phyloP scores from a whole-genome alignment of 2,329 filamentous ascomycete species.

The Hypoxylon sp. region DNA sequence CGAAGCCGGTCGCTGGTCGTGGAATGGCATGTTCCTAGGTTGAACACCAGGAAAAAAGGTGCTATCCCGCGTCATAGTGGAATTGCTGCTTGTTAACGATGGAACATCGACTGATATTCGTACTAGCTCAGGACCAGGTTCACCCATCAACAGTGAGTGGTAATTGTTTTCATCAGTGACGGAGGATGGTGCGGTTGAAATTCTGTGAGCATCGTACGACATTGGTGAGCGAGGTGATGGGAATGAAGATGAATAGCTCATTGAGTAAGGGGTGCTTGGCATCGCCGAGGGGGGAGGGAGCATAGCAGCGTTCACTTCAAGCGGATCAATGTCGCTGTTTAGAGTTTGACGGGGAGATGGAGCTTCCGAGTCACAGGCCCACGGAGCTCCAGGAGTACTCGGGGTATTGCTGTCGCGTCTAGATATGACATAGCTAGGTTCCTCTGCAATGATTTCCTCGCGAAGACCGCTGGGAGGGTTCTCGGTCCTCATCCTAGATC shows the following conservation, averaged over 20 bases:
- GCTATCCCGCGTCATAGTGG: conserved; percentile 81
- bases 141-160: conserved; percentile 79
- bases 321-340: conserved; percentile 64
- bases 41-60: conserved; percentile 59
- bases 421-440: conserved; percentile 57
- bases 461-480: conserved; percentile 66
- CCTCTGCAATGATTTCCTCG: conserved; percentile 67
- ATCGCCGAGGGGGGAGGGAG: conserved; percentile 62
- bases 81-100: conserved; percentile 81
- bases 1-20: conserved; percentile 73
- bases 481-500: conserved; percentile 62
- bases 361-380: conserved; percentile 59
- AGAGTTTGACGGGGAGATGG: conserved; percentile 62
- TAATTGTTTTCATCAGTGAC: conserved; percentile 79
- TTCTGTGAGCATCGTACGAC: conserved; percentile 78
- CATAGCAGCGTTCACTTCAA: conserved; percentile 65
- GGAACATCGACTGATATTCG: conserved; percentile 81
- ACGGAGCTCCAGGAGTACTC: conserved; percentile 54
- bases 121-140: conserved; percentile 77
- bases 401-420: conserved; percentile 57
- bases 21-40: conserved; percentile 60
- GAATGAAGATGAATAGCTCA: conserved; percentile 74
- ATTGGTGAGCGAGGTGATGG: conserved; percentile 78
- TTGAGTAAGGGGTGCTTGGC: conserved; percentile 76
- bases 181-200: conserved; percentile 83